These are phyloP conservation scores for Escallonia herrerae DNA, from an alignment of 129 eudicot genomes.

Conservation along the genomic window DNA sequence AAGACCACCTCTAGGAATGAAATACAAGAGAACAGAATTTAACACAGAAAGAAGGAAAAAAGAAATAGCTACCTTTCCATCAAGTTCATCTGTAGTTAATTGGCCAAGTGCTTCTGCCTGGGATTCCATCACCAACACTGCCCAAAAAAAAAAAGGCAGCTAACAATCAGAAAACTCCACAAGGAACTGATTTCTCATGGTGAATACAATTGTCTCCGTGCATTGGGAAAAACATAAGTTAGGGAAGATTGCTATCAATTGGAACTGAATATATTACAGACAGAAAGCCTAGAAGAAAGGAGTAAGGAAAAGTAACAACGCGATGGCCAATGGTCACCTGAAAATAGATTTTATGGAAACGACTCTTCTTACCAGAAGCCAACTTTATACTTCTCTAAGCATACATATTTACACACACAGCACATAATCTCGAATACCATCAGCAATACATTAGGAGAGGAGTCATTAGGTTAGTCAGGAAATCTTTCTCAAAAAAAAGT, in stretches of 20 bases:
- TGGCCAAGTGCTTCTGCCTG: slow-evolving; percentile 34
- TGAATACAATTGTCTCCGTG: neutral
- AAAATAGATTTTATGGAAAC: no score
- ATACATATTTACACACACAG: no score
- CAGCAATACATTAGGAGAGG: no score
- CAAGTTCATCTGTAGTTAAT: slow-evolving; percentile 28
- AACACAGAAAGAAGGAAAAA: neutral
- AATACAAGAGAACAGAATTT: neutral
- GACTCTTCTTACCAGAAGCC: no score
- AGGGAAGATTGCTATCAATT: neutral
- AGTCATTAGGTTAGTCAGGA: no score
- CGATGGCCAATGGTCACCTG: neutral
- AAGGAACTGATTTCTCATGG: neutral
- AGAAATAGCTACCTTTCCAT: slow-evolving; percentile 25
- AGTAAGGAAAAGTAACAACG: neutral
- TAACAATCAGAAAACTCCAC: neutral
- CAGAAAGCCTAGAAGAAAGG: neutral
- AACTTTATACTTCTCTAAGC: no score
- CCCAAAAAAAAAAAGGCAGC: neutral
- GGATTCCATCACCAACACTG: slow-evolving; percentile 37
- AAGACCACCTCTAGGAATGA: neutral
- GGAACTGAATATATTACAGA: neutral
- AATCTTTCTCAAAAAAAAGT: no score
- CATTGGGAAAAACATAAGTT: neutral
- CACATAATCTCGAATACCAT: no score